Evolutionary conservation across 306 rosid genomes (phyloP), one percentile per base, ranked within the genome.

Genomic region (Sechiopsis laciniata): DNA sequence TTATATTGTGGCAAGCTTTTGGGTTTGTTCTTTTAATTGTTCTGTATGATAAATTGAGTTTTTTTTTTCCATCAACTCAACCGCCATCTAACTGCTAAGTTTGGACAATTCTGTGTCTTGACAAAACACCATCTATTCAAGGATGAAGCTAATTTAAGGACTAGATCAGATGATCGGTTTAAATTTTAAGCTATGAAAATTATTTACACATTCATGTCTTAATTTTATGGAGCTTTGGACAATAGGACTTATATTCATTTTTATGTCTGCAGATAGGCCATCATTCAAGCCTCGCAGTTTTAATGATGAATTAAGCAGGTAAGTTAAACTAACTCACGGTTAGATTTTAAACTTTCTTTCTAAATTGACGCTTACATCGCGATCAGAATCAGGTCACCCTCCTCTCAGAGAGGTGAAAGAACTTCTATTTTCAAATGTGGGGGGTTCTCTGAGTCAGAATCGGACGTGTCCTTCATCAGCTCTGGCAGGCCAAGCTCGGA

Each of bases 391-490:
- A 87, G 88, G 83, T 80, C 90, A 46, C 72, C 85, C 24, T 55
- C 72, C 16, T 63, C 68, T 53, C 37, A 70, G 0, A 45, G 60
- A 77, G 83, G 80, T 77, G 79, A 83, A 70, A 60, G 83, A 60
- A 82, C 70, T 45, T 72, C 79, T 62, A 84, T 81, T 73, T 81
- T 78, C 73, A 86, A 78, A 77, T 59, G 78, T 62, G 64, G 79
- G 26, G 97, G 84, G 2, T 80, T 84, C n/a, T 57, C 84, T 14
- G 97, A 86, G 35, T 75, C 89, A 6, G 97, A 91, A 16, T 75
- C 92, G 15, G 97, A 95, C 70, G 89, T 89, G 80, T 91, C 97
- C 74, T 95, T 91, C 74, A 71, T 89, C 20, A 89, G 95, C 87
- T 91, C 99, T 0, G 96, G 61, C 15, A 89, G 97, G 81, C 81